A percentile compares a stretch with the other conserved stretches of the same genome.
These are phyloP conservation scores for Hemileccinum rubropunctum DNA, from an alignment of 768 basidiomycete genomes.

Conservation along the genomic window DNA sequence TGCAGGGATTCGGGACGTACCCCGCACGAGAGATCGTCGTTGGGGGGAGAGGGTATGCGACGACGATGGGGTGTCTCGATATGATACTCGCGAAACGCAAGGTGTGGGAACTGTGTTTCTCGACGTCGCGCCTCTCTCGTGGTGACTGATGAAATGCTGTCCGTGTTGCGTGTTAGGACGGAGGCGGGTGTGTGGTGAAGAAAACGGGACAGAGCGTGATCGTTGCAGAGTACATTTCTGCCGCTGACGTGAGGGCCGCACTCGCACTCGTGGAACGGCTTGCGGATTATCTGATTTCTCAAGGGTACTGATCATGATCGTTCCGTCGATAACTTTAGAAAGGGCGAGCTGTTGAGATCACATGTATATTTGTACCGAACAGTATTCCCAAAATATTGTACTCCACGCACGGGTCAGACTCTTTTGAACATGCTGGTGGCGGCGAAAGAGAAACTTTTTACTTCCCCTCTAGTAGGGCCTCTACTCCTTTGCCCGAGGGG, in stretches of 20 bases:
- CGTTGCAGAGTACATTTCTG: slow-evolving; percentile 20
- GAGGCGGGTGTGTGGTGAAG: slow-evolving; percentile 25
- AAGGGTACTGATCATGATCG: slow-evolving; percentile 21
- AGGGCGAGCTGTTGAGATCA: not conserved
- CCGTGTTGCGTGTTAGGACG: slow-evolving; percentile 6
- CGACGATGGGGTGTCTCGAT: slow-evolving; percentile 28
- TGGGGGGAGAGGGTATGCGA: slow-evolving; percentile 21
- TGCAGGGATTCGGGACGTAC: slow-evolving; percentile 16
- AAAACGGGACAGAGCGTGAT: slow-evolving; percentile 26
- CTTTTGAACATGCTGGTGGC: too few species aligned
- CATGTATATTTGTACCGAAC: slow-evolving; percentile 6
- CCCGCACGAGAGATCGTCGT: slow-evolving; percentile 23
- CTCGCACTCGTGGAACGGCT: slow-evolving; percentile 21
- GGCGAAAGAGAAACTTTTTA: not conserved
- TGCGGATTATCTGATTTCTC: slow-evolving; percentile 22
- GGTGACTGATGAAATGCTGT: not conserved
- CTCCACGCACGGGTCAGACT: too few species aligned
- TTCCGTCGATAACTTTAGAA: not conserved
- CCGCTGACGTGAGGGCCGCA: slow-evolving; percentile 5
- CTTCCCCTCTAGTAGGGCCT: not conserved
- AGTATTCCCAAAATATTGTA: not conserved
- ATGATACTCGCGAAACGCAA: slow-evolving; percentile 24
- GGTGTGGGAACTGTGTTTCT: not conserved
- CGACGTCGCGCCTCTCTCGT: too few species aligned
- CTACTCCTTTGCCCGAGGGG: slow-evolving; percentile 18